Evolutionary conservation across 768 basidiomycete species (phyloP).

Genomic region (Boletus tomentosulus): DNA sequence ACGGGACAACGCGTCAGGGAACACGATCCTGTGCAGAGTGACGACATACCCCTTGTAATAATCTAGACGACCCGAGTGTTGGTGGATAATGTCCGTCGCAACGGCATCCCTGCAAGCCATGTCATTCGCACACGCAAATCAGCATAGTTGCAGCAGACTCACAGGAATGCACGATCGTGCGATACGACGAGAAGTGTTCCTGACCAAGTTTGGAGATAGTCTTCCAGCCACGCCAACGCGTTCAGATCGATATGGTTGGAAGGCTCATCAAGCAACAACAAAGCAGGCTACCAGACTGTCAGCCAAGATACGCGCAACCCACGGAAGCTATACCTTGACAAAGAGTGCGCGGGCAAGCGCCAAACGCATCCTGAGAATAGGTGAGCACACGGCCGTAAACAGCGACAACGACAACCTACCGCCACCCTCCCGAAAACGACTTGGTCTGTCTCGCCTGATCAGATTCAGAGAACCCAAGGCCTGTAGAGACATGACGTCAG

Average conservation of each 20-base stretch:
- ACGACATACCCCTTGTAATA: constrained; percentile 87
- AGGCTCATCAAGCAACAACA: constrained; percentile 87
- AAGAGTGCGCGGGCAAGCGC: constrained; percentile 94
- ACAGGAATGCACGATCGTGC: constrained; percentile 97
- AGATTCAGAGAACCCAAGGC: constrained; percentile 85
- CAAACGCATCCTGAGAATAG: constrained; percentile 74
- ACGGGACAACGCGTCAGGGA: constrained; percentile 2
- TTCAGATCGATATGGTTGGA: constrained; percentile 98
- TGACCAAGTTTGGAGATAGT: constrained; percentile 93
- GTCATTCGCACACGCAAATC: neutral
- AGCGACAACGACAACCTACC: constrained; percentile 38
- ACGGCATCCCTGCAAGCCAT: constrained; percentile 68
- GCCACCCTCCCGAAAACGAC: constrained; percentile 96
- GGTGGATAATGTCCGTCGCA: constrained; percentile 97
- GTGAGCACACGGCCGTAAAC: neutral
- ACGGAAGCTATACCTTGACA: constrained; percentile 61
- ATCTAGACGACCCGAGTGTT: constrained; percentile 87
- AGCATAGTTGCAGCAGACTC: constrained; percentile 18
- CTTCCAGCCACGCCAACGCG: constrained; percentile 96
- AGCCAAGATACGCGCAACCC: constrained; percentile 2
- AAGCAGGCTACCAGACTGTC: constrained; percentile 46
- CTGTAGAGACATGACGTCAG: constrained; percentile 32
- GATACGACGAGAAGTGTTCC: constrained; percentile 94
- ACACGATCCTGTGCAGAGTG: neutral
- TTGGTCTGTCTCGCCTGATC: constrained; percentile 83